Evolutionary conservation across 179 eudicot genomes (phyloP).

Genomic region (Spinacia oleracea): DNA sequence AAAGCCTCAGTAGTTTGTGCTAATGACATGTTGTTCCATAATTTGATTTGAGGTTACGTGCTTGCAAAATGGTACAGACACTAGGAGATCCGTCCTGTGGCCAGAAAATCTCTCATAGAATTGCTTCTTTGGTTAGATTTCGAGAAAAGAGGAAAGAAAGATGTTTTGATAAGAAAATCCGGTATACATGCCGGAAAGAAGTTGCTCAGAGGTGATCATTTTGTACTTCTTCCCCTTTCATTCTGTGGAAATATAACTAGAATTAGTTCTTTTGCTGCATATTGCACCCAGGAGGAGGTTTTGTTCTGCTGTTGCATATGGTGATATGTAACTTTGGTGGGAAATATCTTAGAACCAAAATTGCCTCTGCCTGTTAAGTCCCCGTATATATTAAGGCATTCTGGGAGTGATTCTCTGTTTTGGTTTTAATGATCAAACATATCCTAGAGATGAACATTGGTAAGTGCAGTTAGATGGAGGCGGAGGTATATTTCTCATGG

Average conservation of each 20-base stretch:
- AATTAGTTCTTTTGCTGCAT: neutral
- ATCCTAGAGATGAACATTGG: neutral
- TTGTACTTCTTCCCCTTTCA: neutral
- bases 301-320: neutral
- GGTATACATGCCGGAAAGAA: constrained; percentile 40
- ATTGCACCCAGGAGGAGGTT: neutral
- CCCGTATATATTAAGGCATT: neutral
- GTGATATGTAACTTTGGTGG: neutral
- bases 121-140: constrained; percentile 45
- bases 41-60: constrained; percentile 8
- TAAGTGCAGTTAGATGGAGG: neutral
- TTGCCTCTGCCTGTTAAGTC: neutral
- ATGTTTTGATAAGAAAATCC: constrained; percentile 42
- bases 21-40: neutral
- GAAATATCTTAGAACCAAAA: neutral
- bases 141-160: constrained; percentile 48
- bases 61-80: constrained; percentile 28
- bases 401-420: neutral
- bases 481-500: neutral
- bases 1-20: neutral
- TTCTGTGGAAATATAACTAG: neutral
- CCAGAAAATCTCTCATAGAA: constrained; percentile 33
- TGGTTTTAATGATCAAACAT: neutral
- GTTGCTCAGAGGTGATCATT: constrained; percentile 39
- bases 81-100: constrained; percentile 30